Base-by-base conservation (phyloP, 2,329 filamentous ascomycete species). In the Ceratocystis papillata region DNA sequence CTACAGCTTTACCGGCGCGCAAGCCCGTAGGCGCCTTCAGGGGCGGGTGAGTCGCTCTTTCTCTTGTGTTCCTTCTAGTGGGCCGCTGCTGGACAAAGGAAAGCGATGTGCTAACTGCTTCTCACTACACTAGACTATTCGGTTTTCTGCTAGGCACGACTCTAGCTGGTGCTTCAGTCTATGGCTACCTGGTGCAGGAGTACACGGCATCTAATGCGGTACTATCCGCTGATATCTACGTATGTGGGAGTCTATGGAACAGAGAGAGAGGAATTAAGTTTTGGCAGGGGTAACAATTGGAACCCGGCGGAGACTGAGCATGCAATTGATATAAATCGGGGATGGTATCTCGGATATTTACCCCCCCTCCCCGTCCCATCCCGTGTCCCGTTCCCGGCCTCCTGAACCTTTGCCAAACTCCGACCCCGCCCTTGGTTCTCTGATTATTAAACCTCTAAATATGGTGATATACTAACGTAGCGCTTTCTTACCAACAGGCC, bases 161-260 rank as follows among this genome's bases (percentile, higher is more conserved):
- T 60, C 79, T 90, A 64, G 87, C 92, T 57, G 91, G 90, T 72
- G 83, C 83, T 64, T 87, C 85, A 67, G 88, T 95, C 72, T 97
- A 96, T 79, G 91, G 90, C 76, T 97, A 97, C 76, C 84, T 96
- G 70, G 79, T 97, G 72, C 86, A 93, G 75, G 92, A 97, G 77
- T 97, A 96, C 80, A 90, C 91, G 78, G 81, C 91, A 55, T 89
- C 90, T 71, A 97, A 96, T 79, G 89, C 96, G 78, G 83, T 96
- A 73, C 80, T 97, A 77, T 66, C 66, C 59, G 67, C 44, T 45
- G 59, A 67, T 28, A 65, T 64, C 30, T 66, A 67, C 48, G 60
- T 67, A 63, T 20, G 62, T 63, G 45, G 45, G 6, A 22, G 61
- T 57, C 33, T n/a, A 7, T 33, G 33, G 30, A 44, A 46, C n/a